Evolutionary conservation across 176 grass and related monocot species (phyloP), one percentile per base, ranked within the genome.

Genomic region (Aegilops longissima): DNA sequence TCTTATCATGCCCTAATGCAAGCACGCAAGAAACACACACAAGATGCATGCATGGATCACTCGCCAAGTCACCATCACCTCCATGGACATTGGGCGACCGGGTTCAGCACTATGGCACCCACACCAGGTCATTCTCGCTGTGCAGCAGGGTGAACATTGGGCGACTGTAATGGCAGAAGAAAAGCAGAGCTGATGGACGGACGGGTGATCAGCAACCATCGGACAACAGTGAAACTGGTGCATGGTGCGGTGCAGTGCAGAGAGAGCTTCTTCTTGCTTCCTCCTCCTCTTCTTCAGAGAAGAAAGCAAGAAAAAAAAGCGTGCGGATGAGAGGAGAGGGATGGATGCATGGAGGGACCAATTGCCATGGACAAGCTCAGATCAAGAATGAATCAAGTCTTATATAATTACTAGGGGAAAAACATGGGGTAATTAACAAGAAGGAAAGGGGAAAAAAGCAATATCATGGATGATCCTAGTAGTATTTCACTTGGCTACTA

Each of bases 391-490:
- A 71, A 25, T 52, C 74, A 77, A 77, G 74, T 77, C 74, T 77
- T 77, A 58, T 58, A 58, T 58, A 58, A 58, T 2, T 68, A 54
- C 39, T 42, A 42, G 0, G 39, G 39, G 3, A 42, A 42, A 42
- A 42, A 42, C 39, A 10, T 42, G 39, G 39, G 33, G 52, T 77
- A 77, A 77, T 47, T 54, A 54, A 47, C 51, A 38, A 2, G 31
- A 70, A 11, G 29, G 3, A 36, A 29, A 83, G 31, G 18, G 20
- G 13, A 3, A 70, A 84, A 23, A 35, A 29, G 6, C 2, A 70
- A 54, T 54, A 77, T 77, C 47, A 56, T 77, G 45, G 49, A 11
- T 1, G 74, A 63, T 84, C 66, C 68, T 73, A 81, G 79, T 67
- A 75, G 79, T 67, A 75, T 73, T 76, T 75, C 35, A 38, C 69